Base-by-base conservation (phyloP, 352 stramenopile species). In the Pythium oligandrum region DNA sequence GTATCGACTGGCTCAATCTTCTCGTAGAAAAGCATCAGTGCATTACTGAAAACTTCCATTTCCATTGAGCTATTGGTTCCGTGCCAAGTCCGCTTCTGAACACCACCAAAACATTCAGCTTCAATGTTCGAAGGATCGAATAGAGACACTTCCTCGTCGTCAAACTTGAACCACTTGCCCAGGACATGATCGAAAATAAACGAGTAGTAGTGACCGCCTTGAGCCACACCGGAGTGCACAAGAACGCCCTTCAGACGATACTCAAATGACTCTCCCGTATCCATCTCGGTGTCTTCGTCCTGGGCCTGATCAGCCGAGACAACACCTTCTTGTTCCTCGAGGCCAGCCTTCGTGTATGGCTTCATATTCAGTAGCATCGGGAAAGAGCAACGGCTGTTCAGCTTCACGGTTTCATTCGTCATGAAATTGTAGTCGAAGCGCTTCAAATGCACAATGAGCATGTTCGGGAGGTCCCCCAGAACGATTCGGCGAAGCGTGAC, bases 391-490 rank as follows among this genome's bases (percentile, higher is more conserved):
- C 96, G 78, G 58, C 97, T 98, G 70, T 99, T 99, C 37, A 99
- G 72, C 66, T 99, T 99, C 5, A 99, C 97, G 3, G 97, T 99
- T 72, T 99, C 96, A 56, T 99, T 99, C 9, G 96, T 99, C 45
- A 84, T 98, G 64, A 98, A 99, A 68, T 99, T 97, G 61, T 99
- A 84, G 77, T 99, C 97, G 64, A 99, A 99, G 44, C 97, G 86
- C 75, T 99, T 99, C 46, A 99, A 65, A 64, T 98, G 97, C 39
- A 99, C 72, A 53, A 99, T 96, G 26, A 99, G 73, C 51, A 99
- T 74, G 59, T 99, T 98, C 1, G 97, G 97, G 11, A 99, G 68
- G 12, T 78, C 75, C 3, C 91, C 96, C 58, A 99, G 97, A 55
- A 93, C 98, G 8, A 94, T 99, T 48, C 96, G 73, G 32, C 97